A percentile compares a stretch with the other conserved stretches of the same genome.
Conservation (phyloP, 1,139 yeast genomes). For the Hanseniaspora sp. region DNA sequence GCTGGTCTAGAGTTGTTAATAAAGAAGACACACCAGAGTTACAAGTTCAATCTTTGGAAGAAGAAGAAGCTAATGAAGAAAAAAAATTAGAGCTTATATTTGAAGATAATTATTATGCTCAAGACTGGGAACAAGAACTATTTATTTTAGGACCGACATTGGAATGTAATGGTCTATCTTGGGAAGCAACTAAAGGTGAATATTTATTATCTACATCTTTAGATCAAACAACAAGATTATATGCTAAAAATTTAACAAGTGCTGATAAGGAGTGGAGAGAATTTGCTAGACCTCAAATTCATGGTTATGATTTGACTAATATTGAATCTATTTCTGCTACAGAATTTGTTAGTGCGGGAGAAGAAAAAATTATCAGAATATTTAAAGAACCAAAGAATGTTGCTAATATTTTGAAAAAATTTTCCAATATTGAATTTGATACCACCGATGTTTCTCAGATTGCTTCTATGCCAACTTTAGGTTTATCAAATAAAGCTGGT, state of each 20-base stretch:
- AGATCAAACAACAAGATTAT: conserved; percentile 87
- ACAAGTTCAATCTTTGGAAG: neutral
- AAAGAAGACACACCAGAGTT: conserved; percentile 15
- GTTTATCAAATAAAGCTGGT: conserved; percentile 84
- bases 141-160: conserved; percentile 49
- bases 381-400: conserved; percentile 84
- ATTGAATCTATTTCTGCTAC: conserved; percentile 51
- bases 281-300: conserved; percentile 93
- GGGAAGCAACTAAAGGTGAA: conserved; percentile 55
- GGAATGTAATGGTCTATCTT: conserved; percentile 66
- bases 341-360: conserved; percentile 85
- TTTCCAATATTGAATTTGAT: conserved; percentile 38
- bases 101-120: conserved; percentile 8
- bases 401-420: conserved; percentile 45
- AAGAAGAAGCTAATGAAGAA: conserved; percentile 7
- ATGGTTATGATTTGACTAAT: conserved; percentile 93
- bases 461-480: conserved; percentile 86
- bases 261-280: conserved; percentile 60
- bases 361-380: conserved; percentile 81
- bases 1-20: conserved; percentile 40
- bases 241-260: conserved; percentile 36
- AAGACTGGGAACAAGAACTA: conserved; percentile 14
- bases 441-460: conserved; percentile 41
- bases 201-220: conserved; percentile 65
- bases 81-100: conserved; percentile 8